Base-by-base conservation (phyloP, 2,329 filamentous ascomycete genomes). In the Cladosporium halotolerans region DNA sequence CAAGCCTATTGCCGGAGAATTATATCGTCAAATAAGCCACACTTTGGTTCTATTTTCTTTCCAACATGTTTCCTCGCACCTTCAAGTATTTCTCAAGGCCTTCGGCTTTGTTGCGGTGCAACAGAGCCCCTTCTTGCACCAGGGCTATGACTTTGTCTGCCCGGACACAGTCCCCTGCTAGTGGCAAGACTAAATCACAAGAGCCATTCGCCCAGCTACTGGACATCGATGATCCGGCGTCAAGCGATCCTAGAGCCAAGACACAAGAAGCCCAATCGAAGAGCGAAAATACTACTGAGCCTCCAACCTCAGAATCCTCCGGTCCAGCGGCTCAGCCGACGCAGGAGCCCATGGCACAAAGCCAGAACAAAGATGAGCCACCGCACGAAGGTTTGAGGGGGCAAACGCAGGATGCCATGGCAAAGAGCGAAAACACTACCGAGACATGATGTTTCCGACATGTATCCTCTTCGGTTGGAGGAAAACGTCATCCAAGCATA, bases 211-310 rank as follows among this genome's bases (percentile, higher is more conserved):
- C 48, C 18, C 48, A 51, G 16, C 48, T 13, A 31, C 32, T 51
- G 13, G 44, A 51, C 18, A 51, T 51, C 32, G 48, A 51, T 10
- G 48, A 51, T 16, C 48, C 48, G 23, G 18, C 23, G 9, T 31
- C 40, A 16, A 40, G 32, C 9, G 48, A 16, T 13, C 13, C 44
- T 1, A 51, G 48, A 28, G 33, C 32, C 1, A 51, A 38, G 13
- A 44, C 48, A 2, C 48, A 51, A 51, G 40, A 40, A 18, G 40
- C 48, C 8, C 48, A 44, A 19, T 51, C 48, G 19, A 51, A 44
- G 16, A 14, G 18, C 9, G 48, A 51, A 31, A 51, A 51, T 16
- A 42, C 38, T 9, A 28, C 33, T 1, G 48, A 51, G 39, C 40
- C 48, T 8, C 13, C 40, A 38, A 14, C 18, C 4, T 9, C 48